Conservation (phyloP, 495 filamentous ascomycete genomes). For the Pseudotulostoma volvatum region DNA sequence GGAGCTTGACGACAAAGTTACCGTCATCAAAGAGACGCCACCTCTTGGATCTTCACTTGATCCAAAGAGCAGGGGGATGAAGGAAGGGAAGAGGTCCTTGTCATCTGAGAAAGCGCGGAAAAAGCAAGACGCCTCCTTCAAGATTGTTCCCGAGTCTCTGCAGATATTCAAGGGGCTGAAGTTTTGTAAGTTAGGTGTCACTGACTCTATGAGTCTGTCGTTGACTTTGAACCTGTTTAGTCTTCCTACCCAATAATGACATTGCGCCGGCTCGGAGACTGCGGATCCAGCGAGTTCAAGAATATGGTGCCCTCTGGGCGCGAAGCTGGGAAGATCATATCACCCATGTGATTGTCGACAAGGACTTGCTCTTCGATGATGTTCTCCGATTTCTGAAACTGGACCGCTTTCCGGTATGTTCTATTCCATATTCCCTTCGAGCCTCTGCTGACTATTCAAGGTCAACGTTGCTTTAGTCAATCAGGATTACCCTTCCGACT, state of each 20-base stretch:
- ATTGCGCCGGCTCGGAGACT: conserved; percentile 45
- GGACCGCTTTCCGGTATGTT: conserved; percentile 29
- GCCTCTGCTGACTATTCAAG: conserved; percentile 23
- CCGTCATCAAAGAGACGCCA: conserved; percentile 5
- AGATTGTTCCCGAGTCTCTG: conserved; percentile 36
- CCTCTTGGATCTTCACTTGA: conserved; percentile 9
- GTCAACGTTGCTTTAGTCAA: conserved; percentile 45
- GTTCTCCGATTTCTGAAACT: conserved; percentile 44
- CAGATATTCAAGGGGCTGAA: conserved; percentile 48
- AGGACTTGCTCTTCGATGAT: conserved; percentile 43
- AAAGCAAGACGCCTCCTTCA: conserved; percentile 10
- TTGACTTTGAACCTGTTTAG: conserved; percentile 19
- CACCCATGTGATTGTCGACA: conserved; percentile 73
- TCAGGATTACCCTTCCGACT: conserved; percentile 66
- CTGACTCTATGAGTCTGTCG: not conserved
- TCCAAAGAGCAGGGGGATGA: conserved; percentile 5
- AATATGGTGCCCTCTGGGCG: conserved; percentile 58
- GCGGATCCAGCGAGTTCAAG: conserved; percentile 56
- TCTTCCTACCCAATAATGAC: conserved; percentile 71
- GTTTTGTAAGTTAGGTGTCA: conserved; percentile 34
- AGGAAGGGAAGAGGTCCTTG: not conserved
- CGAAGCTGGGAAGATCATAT: conserved; percentile 34
- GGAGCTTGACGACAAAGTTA: conserved; percentile 3
- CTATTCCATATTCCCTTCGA: conserved; percentile 4
- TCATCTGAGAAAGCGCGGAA: conserved; percentile 14